Percentiles rank a stretch among this genome's conserved stretches.
These are phyloP conservation scores for Daucus carota DNA, from an alignment of 129 eudicot species.

Conservation along the genomic window DNA sequence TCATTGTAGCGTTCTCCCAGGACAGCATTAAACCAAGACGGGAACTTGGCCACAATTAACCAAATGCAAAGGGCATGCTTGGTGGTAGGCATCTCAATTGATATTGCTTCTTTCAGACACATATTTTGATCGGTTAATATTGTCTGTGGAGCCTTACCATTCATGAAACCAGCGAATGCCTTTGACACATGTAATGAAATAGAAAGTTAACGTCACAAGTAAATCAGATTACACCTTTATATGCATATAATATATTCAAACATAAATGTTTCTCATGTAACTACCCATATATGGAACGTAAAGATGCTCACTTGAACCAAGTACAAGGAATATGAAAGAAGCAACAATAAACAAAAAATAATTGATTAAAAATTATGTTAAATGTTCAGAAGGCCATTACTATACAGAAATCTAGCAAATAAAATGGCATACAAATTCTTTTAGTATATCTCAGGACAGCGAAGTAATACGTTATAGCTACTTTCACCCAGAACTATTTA, in stretches of 20 bases:
- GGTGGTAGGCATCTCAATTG: slow-evolving; percentile 86
- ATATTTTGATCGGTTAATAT: slow-evolving; percentile 83
- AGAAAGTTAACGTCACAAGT: slow-evolving; percentile 7
- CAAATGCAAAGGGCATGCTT: slow-evolving; percentile 97
- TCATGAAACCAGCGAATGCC: slow-evolving; percentile 84
- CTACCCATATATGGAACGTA: not conserved
- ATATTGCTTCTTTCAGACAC: slow-evolving; percentile 90
- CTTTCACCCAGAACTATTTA: not conserved
- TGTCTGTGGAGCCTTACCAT: slow-evolving; percentile 92
- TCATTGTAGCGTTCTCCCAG: slow-evolving; percentile 89
- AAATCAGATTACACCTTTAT: not conserved
- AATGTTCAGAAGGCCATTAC: not conserved
- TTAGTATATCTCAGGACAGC: too few relatives aligned
- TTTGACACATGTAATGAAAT: slow-evolving; percentile 18
- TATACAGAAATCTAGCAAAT: not conserved
- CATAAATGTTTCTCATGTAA: not conserved
- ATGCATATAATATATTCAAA: not conserved
- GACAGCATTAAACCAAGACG: slow-evolving; percentile 96
- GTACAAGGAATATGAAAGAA: slow-evolving; percentile 8
- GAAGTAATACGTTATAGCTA: not conserved
- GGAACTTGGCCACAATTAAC: slow-evolving; percentile 88
- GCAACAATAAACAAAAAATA: not conserved
- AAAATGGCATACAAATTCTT: not conserved
- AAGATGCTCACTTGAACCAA: not conserved
- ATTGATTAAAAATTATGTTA: not conserved